Evolutionary conservation across 805 yeast species (phyloP).

Genomic region (Schwanniomyces yamadae): DNA sequence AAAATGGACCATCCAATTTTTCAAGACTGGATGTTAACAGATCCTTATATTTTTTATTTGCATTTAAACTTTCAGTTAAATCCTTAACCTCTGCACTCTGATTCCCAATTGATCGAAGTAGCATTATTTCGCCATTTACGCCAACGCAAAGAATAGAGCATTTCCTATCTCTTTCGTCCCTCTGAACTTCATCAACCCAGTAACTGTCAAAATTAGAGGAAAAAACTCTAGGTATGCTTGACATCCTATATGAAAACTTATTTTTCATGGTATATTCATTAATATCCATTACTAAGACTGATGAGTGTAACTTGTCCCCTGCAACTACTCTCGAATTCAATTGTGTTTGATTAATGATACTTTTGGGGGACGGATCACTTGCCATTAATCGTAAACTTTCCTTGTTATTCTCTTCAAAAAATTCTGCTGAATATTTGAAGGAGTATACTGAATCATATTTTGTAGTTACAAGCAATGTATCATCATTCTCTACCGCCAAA

Average conservation of each 20-base stretch:
- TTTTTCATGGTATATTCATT: conserved; percentile 6
- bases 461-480: conserved; percentile 27
- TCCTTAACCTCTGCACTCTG: conserved; percentile 13
- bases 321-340: conserved; percentile 23
- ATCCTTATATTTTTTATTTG: conserved; percentile 1
- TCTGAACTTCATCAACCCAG: conserved; percentile 18
- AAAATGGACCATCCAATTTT: conserved; percentile 32
- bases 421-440: conserved; percentile 17
- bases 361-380: conserved; percentile 34
- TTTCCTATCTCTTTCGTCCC: neutral
- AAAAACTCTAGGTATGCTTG: conserved; percentile 35
- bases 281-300: conserved; percentile 25
- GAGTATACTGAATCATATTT: conserved; percentile 34
- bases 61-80: conserved; percentile 14
- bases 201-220: conserved; percentile 17
- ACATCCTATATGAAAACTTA: conserved; percentile 17
- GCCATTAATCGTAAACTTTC: conserved; percentile 14
- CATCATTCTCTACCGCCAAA: conserved; percentile 18
- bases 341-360: conserved; percentile 29
- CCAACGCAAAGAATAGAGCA: conserved; percentile 28
- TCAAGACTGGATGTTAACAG: conserved; percentile 17
- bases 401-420: conserved; percentile 6
- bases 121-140: conserved; percentile 36
- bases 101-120: conserved; percentile 14
- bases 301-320: conserved; percentile 37